Evolutionary conservation across 306 rosid genomes (phyloP), one percentile per base, ranked within the genome.

Genomic region (Rosa multiflora): DNA sequence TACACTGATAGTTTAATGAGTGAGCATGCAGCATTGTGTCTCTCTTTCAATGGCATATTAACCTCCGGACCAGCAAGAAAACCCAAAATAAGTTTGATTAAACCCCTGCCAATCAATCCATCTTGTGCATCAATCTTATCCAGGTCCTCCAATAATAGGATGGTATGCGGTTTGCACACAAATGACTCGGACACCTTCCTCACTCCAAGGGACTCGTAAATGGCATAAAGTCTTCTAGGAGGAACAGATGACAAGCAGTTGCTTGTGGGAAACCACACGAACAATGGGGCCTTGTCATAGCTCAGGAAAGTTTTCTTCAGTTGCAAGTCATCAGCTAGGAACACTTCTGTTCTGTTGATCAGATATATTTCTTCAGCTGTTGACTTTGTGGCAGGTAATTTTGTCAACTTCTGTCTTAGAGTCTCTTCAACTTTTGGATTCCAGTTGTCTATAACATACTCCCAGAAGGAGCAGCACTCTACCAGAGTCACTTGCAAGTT

Each of bases 401-500:
- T 56, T 6, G 63, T 56, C 63, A 56, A 56, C 29, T 56, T 56
- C 10, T 20, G 29, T 15, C 11, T 56, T 10, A 56, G 26, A 8
- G 29, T 56, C 26, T 56, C 63, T 56, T n/a, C 63, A 5, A 56
- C 26, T 20, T 56, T 3, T 56, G 9, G 10, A 56, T n/a, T 56
- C 32, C 63, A 56, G 29, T 56, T 56, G 63, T n/a, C 29, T 20
- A 56, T 20, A 56, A 56, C 63, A 56, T 20, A 56, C 26, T 56
- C 29, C 63, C 26, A 56, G 11, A 56, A 56, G 63, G 63, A 56
- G 63, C 29, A 20, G 29, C 79, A 78, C 18, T 78, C 72, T 17
- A 4, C 70, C 6, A 11, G 0, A 29, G 79, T 71, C 48, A 82
- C 51, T 78, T 73, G 52, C 10, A 17, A 5, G 1, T 52, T 62